Evolutionary conservation across 2,329 filamentous ascomycete genomes (phyloP), one percentile per base, ranked within the genome.

Genomic region (Botrytis sinoallii): DNA sequence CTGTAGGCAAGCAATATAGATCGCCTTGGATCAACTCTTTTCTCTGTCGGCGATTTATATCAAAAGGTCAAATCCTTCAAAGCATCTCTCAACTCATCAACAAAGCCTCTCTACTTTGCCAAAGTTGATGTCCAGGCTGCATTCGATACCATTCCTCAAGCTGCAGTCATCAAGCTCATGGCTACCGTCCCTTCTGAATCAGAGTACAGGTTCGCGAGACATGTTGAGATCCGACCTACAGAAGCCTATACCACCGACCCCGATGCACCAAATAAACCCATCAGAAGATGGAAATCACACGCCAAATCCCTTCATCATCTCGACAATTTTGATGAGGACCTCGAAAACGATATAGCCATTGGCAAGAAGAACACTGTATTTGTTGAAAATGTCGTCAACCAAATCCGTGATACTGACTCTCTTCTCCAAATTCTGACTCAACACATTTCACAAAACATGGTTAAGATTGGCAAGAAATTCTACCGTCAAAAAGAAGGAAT

Each of bases 141-240:
- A 78, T 99, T 98, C 81, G 96, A 99, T 82, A 97, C 93, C 0
- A 98, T 99, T 63, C 96, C 96, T 0, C 96, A 98, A 81, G 83
- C 87, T 40, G 88, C 89, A 1, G 85, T 98, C 29, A 80, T 98
- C 48, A 81, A 85, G 38, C 84, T 98, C 40, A 87, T 97, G 76
- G 82, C 76, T 74, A 90, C 80, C 70, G 89, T 88, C 76, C 88
- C 82, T 76, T 84, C 83, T 20, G 84, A 92, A 73, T 82, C 86
- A 4, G 83, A 85, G 35, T 99, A 99, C 80, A 86, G 87, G 12
- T 87, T 97, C 66, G 87, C 87, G 12, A 94, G 91, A 76, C 91
- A 98, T 78, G 89, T 90, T 10, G 92, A 97, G 80, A 88, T 96
- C 55, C 88, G 86, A 76, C 85, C 89, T 10, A 81, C 76, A 77